A percentile compares a stretch with the other conserved stretches of the same genome.
Evolutionary conservation across 179 eudicot species (phyloP).

Genomic region (Nepenthes alata): DNA sequence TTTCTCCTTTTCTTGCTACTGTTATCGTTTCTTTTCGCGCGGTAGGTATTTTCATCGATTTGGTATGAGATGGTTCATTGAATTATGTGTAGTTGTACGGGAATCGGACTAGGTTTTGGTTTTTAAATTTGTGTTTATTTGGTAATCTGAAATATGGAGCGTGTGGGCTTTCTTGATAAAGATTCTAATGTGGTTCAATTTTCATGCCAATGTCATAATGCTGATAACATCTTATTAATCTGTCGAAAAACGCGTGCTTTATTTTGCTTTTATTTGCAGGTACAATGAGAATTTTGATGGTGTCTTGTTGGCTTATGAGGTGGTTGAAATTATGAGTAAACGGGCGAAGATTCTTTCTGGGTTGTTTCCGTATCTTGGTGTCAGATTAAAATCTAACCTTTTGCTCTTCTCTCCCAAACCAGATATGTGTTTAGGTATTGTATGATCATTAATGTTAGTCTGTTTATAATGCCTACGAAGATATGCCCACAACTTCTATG

Average conservation of each 20-base stretch:
- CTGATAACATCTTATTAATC: not conserved
- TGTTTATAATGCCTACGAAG: not conserved
- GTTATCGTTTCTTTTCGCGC: not conserved
- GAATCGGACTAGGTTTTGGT: too few relatives aligned
- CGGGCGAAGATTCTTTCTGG: constrained; percentile 52
- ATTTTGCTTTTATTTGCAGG: constrained; percentile 22
- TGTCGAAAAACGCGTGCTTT: not conserved
- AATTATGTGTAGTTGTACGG: not conserved
- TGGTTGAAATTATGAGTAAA: constrained; percentile 19
- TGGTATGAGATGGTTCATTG: too few relatives aligned
- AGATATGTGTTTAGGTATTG: constrained; percentile 56
- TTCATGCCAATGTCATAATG: not conserved
- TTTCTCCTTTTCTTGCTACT: not conserved
- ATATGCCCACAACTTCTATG: not conserved
- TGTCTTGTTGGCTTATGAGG: constrained; percentile 66
- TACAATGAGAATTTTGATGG: constrained; percentile 68
- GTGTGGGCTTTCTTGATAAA: too few relatives aligned
- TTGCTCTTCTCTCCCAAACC: constrained; percentile 77
- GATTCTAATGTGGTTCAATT: too few relatives aligned
- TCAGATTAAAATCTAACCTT: constrained; percentile 41
- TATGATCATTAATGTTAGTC: not conserved
- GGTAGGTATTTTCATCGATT: not conserved
- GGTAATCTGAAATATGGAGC: too few relatives aligned
- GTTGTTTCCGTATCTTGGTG: constrained; percentile 51
- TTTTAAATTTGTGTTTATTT: too few relatives aligned